Evolutionary conservation across 78 protist genomes (phyloP), one percentile per base, ranked within the genome.

Genomic region (Andalucia godoyi): DNA sequence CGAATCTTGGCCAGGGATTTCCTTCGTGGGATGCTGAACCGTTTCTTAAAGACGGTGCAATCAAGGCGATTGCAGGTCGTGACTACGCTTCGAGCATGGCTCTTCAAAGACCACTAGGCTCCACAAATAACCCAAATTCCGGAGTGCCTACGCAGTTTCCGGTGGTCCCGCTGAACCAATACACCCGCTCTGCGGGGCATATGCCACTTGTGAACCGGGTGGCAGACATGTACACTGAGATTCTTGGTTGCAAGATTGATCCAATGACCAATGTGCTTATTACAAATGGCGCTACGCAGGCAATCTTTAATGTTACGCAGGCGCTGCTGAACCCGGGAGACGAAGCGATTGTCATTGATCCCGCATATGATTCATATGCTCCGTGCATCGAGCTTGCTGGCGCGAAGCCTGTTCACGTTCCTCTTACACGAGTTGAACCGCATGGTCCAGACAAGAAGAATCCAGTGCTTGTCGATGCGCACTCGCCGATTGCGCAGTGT

Each of bases 281-380:
- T 15, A 36, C 55, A n/a, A 63, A 63, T 27, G 69, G 69, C 39
- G 60, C 64, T 23, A 47, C 64, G 37, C 59, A 46, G n/a, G 69
- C 38, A 53, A n/a, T 63, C 45, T 27, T 23, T 27, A 5, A 49
- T n/a, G 55, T 29, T 21, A 27, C 5, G 45, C 49, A 63, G 15
- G 57, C 91, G 0, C 39, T 77, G 9, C 64, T 88, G 6, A 29
- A 51, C 2, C 72, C 70, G 13, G 94, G 89, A 9, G 95, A 89
- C 15, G 92, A 89, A 47, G 90, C 85, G 45, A 42, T 89, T 12
- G 13, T 74, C n/a, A 67, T 89, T 17, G 90, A 89, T 54, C 95
- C 95, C 15, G 85, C 62, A 49, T 89, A 70, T 67, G 89, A 86
- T 36, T 5, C 9, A 38, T 72, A 61, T 42, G 60, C 4, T 23